Base-by-base conservation (phyloP, 257 asterid genomes). In the Ilex aquifolium region DNA sequence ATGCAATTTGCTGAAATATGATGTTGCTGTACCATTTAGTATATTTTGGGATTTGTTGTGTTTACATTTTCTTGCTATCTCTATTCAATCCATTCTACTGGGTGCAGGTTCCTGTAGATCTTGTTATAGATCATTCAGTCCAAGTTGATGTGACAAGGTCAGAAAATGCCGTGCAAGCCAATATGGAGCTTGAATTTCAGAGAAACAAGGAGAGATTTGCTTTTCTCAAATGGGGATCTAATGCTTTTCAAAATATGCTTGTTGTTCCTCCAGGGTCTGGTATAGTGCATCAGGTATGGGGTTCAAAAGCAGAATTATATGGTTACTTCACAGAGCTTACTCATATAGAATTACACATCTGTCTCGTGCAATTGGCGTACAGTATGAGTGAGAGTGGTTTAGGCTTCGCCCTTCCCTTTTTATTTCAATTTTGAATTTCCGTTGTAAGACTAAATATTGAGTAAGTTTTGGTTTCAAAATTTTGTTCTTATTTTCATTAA, bases 251-350 rank as follows among this genome's bases (percentile, higher is more conserved):
- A 13, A 92, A 92, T 70, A 92, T 91, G 96, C 98, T 91, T 70
- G 98, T 88, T 71, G 98, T 92, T 66, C 98, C 98, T 8, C 98
- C 98, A 9, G 98, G 97, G 11, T 92, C 98, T 70, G 98, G 98
- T 74, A 88, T 91, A 31, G 98, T 91, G 46, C 96, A 88, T 80
- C 96, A 88, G 96, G 98, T 88, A 83, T 61, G 50, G 63, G 49
- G 62, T 16, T 62, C 32, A 68, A 57, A 74, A 60, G 21, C 13
- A 49, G n/a, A 49, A 66, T 50, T 48, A 53, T 60, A 50, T 44
- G 10, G 15, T 15, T 13, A 59, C 27, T 6, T 21, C 54, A 49
- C 42, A 36, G 7, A 4, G 42, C 42, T 36, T 36, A 36, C 5
- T 36, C 8, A 4, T 36, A 2, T 36, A 36, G 8, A 36, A 36